Percentiles rank a stretch among this genome's conserved stretches.
Evolutionary conservation across 768 basidiomycete genomes (phyloP).

Genomic region (Mycena crocata): DNA sequence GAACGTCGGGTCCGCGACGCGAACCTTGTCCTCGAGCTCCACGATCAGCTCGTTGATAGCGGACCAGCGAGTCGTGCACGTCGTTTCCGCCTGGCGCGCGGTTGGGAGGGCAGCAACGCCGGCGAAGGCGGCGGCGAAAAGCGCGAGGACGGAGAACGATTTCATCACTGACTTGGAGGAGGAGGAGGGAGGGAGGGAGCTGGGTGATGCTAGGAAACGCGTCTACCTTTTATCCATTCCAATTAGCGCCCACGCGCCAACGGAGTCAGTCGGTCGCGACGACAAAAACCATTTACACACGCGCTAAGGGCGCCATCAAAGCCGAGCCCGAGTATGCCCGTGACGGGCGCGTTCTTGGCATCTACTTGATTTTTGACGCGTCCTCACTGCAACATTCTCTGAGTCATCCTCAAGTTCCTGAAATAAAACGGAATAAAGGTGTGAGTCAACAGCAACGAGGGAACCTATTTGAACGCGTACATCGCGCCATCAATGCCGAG

Average conservation of each 20-base stretch:
- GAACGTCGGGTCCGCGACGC: conserved; percentile 19
- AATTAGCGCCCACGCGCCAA: conserved; percentile 1
- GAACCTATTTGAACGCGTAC: no score
- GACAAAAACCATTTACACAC: no score
- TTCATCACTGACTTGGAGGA: background rate
- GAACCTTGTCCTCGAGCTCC: conserved; percentile 2
- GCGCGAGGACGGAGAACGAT: background rate
- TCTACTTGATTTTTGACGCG: no score
- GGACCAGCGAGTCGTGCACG: conserved; percentile 20
- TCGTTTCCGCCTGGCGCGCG: conserved; percentile 8
- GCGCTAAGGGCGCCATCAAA: no score
- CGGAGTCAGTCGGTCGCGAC: no score
- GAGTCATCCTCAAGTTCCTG: no score
- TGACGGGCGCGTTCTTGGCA: no score
- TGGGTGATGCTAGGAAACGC: background rate
- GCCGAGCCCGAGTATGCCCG: no score
- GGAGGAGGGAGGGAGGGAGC: background rate
- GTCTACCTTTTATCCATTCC: background rate
- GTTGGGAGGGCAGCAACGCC: background rate
- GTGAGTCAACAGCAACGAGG: no score
- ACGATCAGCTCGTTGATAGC: conserved; percentile 11
- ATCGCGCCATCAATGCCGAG: no score
- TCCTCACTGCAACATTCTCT: no score
- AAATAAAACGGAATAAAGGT: no score
- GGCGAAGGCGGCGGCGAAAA: background rate